A percentile compares a stretch with the other conserved stretches of the same genome.
Conservation (phyloP, 345 rosid genomes). For the Linum usitatissimum region DNA sequence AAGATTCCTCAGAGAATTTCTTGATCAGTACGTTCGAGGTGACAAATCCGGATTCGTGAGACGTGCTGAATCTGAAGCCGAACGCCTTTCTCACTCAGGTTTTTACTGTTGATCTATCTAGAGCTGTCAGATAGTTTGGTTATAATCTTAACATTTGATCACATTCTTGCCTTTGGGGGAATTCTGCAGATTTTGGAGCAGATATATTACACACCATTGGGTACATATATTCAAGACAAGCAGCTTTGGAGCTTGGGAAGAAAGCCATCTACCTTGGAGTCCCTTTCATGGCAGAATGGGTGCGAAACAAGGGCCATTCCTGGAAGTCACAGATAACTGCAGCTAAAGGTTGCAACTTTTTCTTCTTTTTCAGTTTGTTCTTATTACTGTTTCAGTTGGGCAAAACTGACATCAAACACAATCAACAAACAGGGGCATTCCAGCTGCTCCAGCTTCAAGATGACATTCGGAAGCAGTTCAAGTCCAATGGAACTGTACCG, state of each 20-base stretch:
- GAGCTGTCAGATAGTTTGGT: too few relatives aligned
- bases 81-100: constrained; percentile 46
- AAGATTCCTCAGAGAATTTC: constrained; percentile 35
- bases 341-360: constrained; percentile 39
- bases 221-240: constrained; percentile 50
- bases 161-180: background rate
- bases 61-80: constrained; percentile 51
- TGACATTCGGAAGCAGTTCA: constrained; percentile 47
- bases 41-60: constrained; percentile 44
- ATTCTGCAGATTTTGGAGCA: constrained; percentile 42
- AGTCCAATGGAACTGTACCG: constrained; percentile 44
- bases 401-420: background rate
- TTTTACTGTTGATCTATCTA: background rate
- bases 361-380: too few relatives aligned
- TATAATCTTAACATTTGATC: too few relatives aligned
- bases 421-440: constrained; percentile 51
- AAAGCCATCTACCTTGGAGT: constrained; percentile 59
- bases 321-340: constrained; percentile 72
- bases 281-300: constrained; percentile 64
- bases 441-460: constrained; percentile 93
- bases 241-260: constrained; percentile 64
- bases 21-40: constrained; percentile 44
- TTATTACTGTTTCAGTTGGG: background rate
- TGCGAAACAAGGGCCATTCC: constrained; percentile 57
- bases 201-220: constrained; percentile 52